phyloP scores from a whole-genome alignment of 169 alveolate genomes.

The Plasmodium ovale region DNA sequence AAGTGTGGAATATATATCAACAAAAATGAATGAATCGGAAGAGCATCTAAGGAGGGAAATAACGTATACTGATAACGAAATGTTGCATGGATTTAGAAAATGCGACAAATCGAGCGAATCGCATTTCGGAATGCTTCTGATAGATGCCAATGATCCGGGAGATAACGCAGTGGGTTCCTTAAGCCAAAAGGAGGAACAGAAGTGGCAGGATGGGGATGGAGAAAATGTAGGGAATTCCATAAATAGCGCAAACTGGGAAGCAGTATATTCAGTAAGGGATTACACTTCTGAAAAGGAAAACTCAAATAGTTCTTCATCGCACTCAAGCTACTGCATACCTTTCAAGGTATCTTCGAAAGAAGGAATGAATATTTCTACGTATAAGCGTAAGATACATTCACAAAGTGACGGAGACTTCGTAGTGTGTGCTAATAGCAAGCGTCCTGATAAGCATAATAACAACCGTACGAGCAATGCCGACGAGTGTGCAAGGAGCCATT shows the following conservation, averaged over 20 bases:
- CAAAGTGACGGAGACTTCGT: neutral
- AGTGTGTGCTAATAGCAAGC: no score
- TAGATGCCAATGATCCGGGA: neutral
- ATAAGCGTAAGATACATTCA: neutral
- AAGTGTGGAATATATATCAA: slow-evolving; percentile 10
- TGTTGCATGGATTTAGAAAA: neutral
- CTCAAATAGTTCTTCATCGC: neutral
- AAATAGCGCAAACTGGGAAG: no score
- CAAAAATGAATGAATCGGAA: neutral
- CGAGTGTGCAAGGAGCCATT: no score
- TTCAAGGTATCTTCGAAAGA: neutral
- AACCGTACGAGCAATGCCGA: neutral
- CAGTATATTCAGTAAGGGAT: neutral
- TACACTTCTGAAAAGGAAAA: neutral
- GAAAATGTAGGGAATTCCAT: neutral
- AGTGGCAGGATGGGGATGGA: neutral
- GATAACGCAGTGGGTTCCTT: neutral
- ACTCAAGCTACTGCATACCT: neutral
- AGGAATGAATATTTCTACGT: neutral
- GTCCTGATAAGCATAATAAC: neutral
- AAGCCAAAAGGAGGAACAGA: neutral
- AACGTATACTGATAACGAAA: slow-evolving; percentile 32
- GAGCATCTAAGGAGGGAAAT: neutral
- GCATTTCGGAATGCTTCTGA: neutral
- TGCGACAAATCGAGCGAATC: neutral